Evolutionary conservation across 106 monocot genomes (phyloP).

Genomic region (Dendrobium chrysotoxum): DNA sequence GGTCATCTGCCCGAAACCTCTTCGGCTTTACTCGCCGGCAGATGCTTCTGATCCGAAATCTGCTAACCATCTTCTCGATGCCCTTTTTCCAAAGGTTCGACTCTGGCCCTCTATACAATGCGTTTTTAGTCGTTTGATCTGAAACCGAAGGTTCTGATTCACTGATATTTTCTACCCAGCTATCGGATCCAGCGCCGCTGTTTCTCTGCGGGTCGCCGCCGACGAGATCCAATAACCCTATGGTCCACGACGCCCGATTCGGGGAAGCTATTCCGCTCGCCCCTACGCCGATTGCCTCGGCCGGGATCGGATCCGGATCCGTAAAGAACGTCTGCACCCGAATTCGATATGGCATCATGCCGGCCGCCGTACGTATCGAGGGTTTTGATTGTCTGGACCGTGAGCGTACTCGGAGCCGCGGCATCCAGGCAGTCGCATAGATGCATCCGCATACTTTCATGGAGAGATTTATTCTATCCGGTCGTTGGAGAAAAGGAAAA

Average conservation of each 20-base stretch:
- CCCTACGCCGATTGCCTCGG: too few relatives aligned
- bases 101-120: not conserved
- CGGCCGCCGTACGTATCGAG: conserved; percentile 23
- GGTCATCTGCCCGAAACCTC: conserved; percentile 2
- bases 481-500: too few relatives aligned
- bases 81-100: not conserved
- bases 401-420: conserved; percentile 7
- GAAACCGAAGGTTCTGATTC: not conserved
- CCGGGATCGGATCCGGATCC: not conserved
- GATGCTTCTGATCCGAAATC: not conserved
- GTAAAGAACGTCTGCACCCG: conserved; percentile 4
- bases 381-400: conserved; percentile 28
- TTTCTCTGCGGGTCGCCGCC: conserved; percentile 9
- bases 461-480: not conserved
- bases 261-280: not conserved
- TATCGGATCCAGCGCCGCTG: not conserved
- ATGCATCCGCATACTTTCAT: not conserved
- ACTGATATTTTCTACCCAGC: not conserved
- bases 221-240: not conserved
- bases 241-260: conserved; percentile 24
- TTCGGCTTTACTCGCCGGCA: not conserved
- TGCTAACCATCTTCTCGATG: not conserved
- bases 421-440: conserved; percentile 22
- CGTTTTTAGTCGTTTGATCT: not conserved
- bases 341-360: conserved; percentile 22